Conservation (phyloP, 805 yeast genomes). For the Myxozyma nipponensis region DNA sequence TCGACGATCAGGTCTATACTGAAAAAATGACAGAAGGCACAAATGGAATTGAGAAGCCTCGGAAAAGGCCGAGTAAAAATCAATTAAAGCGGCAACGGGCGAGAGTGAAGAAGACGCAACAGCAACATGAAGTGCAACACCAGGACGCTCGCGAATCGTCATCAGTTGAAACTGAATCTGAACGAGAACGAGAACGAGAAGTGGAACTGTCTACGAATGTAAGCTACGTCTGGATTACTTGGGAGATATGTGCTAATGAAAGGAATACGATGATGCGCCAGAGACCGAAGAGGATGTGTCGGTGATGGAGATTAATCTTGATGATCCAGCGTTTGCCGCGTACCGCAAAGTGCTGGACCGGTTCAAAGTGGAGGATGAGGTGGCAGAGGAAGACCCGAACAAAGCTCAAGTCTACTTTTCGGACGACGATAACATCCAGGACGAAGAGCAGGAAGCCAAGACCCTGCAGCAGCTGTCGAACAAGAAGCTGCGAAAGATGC, state of each 20-base stretch:
- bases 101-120: conserved; percentile 14
- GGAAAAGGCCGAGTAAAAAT: conserved; percentile 6
- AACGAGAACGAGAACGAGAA: neutral
- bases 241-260: neutral
- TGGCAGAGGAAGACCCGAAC: conserved; percentile 21
- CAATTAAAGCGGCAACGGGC: conserved; percentile 21
- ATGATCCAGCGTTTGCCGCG: conserved; percentile 38
- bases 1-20: too few relatives aligned
- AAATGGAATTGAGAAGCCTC: neutral
- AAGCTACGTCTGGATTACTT: neutral
- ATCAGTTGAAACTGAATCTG: neutral
- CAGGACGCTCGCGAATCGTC: conserved; percentile 19
- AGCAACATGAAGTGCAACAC: too few relatives aligned
- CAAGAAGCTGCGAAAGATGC: conserved; percentile 46
- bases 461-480: conserved; percentile 40
- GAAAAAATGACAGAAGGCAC: neutral
- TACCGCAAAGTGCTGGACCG: conserved; percentile 39
- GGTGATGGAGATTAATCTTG: conserved; percentile 13
- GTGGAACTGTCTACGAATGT: neutral
- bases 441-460: conserved; percentile 31
- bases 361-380: conserved; percentile 35
- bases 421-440: conserved; percentile 34
- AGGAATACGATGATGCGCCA: conserved; percentile 6
- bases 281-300: conserved; percentile 1
- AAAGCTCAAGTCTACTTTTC: conserved; percentile 37